Conservation (phyloP, 768 basidiomycete species). For the Tulasnella sp. region DNA sequence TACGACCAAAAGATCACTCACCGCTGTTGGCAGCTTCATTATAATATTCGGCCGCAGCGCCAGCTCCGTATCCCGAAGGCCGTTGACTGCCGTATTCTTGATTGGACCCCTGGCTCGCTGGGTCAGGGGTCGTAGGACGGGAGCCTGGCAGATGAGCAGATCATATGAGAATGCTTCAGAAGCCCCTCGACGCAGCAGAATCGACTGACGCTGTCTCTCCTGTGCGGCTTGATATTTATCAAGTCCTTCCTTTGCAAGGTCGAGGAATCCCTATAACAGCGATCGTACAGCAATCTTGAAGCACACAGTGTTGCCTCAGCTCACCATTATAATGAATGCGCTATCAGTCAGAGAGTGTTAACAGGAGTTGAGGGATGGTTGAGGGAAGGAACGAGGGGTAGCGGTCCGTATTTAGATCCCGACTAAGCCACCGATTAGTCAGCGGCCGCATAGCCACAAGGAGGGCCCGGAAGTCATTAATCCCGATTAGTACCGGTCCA, state of each 20-base stretch:
- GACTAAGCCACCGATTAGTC: not conserved
- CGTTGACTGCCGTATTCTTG: not conserved
- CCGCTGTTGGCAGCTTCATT: slow-evolving; percentile 1
- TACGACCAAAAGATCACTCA: not conserved
- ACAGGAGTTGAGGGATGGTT: not conserved
- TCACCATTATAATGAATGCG: slow-evolving; percentile 1
- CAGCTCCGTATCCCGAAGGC: not conserved
- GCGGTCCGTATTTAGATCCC: not conserved
- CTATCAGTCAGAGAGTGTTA: not conserved
- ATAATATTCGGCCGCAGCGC: slow-evolving; percentile 12
- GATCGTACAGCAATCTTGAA: not conserved
- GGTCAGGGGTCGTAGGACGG: not conserved
- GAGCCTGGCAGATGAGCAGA: not conserved
- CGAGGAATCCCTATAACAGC: slow-evolving; percentile 10
- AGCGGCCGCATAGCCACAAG: not conserved
- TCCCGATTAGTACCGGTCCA: not conserved
- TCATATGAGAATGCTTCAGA: not conserved
- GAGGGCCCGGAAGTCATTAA: not conserved
- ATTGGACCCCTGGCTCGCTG: not conserved
- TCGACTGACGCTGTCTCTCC: not conserved
- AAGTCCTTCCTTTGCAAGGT: slow-evolving; percentile 27
- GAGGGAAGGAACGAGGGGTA: not conserved
- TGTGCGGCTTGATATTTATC: slow-evolving; percentile 20
- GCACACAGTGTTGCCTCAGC: not conserved
- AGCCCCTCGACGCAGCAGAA: not conserved